Evolutionary conservation across 441 rosid genomes (phyloP).

Genomic region (Pelargonium hybrid): DNA sequence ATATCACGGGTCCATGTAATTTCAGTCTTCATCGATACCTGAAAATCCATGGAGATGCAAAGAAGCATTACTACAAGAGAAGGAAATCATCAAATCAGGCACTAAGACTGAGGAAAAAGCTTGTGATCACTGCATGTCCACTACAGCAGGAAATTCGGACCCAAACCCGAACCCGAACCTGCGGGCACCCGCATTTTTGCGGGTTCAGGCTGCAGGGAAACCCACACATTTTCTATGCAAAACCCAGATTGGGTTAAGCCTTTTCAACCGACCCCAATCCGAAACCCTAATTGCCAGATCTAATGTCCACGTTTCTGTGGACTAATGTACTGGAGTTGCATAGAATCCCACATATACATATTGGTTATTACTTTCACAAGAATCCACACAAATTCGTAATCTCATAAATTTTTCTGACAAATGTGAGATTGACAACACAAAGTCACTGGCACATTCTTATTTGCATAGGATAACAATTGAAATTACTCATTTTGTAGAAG

Average conservation of each 20-base stretch:
- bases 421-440: neutral
- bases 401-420: neutral
- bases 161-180: too few relatives aligned
- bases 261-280: too few relatives aligned
- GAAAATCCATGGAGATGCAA: constrained; percentile 12
- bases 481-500: too few relatives aligned
- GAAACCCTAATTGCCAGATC: too few relatives aligned
- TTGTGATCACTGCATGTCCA: neutral
- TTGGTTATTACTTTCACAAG: neutral
- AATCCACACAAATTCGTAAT: neutral
- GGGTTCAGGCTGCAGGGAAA: too few relatives aligned
- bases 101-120: too few relatives aligned
- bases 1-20: constrained; percentile 72
- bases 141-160: too few relatives aligned
- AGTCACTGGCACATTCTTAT: neutral
- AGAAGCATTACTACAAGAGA: neutral
- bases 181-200: too few relatives aligned
- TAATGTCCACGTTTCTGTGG: neutral
- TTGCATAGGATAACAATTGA: neutral
- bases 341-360: neutral
- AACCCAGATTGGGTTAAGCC: too few relatives aligned
- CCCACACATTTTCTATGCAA: too few relatives aligned
- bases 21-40: constrained; percentile 97
- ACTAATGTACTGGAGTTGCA: neutral
- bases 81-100: neutral